Conservation (phyloP, 805 yeast genomes). For the Candida nonsorbophila region DNA sequence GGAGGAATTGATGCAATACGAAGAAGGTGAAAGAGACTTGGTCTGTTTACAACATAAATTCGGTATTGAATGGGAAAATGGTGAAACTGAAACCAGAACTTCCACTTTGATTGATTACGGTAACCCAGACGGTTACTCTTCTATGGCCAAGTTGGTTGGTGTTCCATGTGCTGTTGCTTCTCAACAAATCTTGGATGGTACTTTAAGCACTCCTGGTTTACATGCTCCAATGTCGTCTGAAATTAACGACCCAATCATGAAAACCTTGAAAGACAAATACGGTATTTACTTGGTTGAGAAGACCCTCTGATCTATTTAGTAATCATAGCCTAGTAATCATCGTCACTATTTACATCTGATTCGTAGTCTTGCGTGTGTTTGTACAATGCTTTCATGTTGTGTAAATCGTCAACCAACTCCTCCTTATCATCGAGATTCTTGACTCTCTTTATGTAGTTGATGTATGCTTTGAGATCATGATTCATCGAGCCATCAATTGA, state of each 20-base stretch:
- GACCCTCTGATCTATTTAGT: conserved; percentile 37
- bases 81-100: conserved; percentile 85
- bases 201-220: conserved; percentile 68
- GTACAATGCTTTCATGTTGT: conserved; percentile 26
- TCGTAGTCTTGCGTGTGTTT: conserved; percentile 24
- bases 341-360: conserved; percentile 18
- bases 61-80: conserved; percentile 95
- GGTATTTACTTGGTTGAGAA: conserved; percentile 87
- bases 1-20: conserved; percentile 94
- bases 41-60: conserved; percentile 96
- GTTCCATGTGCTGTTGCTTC: conserved; percentile 97
- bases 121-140: conserved; percentile 80
- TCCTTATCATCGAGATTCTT: conserved; percentile 13
- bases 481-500: conserved; percentile 17
- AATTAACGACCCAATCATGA: conserved; percentile 85
- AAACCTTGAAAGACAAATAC: conserved; percentile 84
- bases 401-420: conserved; percentile 30
- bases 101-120: conserved; percentile 95
- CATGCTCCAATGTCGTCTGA: conserved; percentile 91
- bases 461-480: conserved; percentile 23
- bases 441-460: conserved; percentile 12
- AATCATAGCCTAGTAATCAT: conserved; percentile 7
- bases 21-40: conserved; percentile 90
- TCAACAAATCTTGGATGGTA: conserved; percentile 79
- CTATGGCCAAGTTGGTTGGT: conserved; percentile 98